phyloP scores from a whole-genome alignment of 306 rosid species.

The Vicia sativa region DNA sequence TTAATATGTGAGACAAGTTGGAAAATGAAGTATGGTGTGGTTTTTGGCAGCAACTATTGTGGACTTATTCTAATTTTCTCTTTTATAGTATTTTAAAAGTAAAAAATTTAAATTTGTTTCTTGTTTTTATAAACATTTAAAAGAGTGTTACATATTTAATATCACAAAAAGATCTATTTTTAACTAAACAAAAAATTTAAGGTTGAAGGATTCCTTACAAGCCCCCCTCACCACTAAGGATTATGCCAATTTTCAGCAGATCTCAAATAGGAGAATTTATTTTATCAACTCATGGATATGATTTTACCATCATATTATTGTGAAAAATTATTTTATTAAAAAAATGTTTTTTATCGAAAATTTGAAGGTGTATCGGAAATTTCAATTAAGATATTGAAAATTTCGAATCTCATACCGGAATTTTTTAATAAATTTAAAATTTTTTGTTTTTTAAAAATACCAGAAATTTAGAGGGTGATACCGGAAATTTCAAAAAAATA shows the following conservation, averaged over 20 bases:
- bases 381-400: no score
- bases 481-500: no score
- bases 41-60: constrained; percentile 32
- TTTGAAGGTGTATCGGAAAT: no score
- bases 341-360: no score
- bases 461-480: no score
- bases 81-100: not conserved
- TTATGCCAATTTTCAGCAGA: not conserved
- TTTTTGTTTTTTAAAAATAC: no score
- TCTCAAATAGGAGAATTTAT: not conserved
- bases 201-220: not conserved
- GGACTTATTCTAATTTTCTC: not conserved
- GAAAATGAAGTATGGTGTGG: constrained; percentile 17
- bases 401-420: no score
- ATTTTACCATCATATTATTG: no score
- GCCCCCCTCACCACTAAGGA: not conserved
- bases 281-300: no score
- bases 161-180: not conserved
- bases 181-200: not conserved
- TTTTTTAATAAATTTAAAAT: no score
- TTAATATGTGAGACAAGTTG: constrained; percentile 26
- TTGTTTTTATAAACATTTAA: not conserved
- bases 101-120: not conserved
- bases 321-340: no score
- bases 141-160: not conserved